Evolutionary conservation across 73 alveolate species (phyloP), one percentile per base, ranked within the genome.

Genomic region (Tetrahymena thermophila): DNA sequence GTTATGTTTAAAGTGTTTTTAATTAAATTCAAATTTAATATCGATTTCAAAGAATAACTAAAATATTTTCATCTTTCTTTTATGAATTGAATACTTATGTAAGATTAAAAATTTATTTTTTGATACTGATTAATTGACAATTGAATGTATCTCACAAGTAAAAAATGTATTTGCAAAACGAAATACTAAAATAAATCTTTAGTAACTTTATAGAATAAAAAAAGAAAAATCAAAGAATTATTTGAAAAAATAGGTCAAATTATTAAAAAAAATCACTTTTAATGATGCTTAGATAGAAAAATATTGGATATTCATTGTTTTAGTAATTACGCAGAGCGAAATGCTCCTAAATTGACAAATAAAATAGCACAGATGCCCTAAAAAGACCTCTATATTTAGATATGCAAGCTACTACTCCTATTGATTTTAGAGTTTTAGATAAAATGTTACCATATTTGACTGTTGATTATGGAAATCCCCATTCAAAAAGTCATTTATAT

Each of bases 341-440:
- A 19, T 50, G 83, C 83, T 50, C 83, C 10, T 50, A 50, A 50
- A 3, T 16, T 25, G 37, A n/a, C 13, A 28, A 71, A 19, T 15
- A 0, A 28, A 13, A 14, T 13, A 28, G 89, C 89, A 31, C 4
- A 28, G 35, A 28, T 4, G 42, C 35, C 17, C 89, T 71, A 23
- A 71, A 34, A 71, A 95, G 98, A 28, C 93, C 98, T n/a, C 93
- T 96, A 23, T 97, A 97, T 94, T 93, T 97, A 94, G 99, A 97
- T 57, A 96, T 96, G 96, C 95, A 97, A 94, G 99, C 99, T 34
- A 97, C 99, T 34, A 97, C 99, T 23, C 95, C 98, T 57, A 96
- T 97, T 13, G 98, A 97, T 85, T 97, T 96, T 84, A 97, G 98
- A 97, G 99, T 97, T 25, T 94, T 96, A 40, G 98, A 97, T 95